phyloP scores from a whole-genome alignment of 2,329 filamentous ascomycete genomes.

The Botrytis elliptica region DNA sequence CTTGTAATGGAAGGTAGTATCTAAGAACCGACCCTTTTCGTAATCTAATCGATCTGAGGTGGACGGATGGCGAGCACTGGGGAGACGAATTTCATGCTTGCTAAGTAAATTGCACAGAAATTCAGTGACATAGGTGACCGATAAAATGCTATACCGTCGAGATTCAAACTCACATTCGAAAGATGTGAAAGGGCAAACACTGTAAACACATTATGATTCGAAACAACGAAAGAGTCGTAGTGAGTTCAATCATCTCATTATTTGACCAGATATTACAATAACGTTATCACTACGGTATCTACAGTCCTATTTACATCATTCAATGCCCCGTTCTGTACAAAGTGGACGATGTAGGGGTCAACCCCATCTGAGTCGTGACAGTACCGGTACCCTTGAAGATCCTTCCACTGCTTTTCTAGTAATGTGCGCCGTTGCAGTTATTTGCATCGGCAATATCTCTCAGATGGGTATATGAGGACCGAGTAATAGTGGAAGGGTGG shows the following conservation, averaged over 20 bases:
- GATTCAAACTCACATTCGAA: background rate
- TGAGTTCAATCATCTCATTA: background rate
- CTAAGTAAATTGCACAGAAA: background rate
- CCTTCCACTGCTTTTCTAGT: background rate
- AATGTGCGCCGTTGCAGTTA: background rate
- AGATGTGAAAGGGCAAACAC: background rate
- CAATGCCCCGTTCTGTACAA: background rate
- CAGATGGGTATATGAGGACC: background rate
- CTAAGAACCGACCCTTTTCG: background rate
- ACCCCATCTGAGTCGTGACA: background rate
- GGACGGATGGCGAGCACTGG: background rate
- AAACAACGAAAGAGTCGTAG: background rate
- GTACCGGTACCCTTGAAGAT: background rate
- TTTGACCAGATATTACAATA: background rate
- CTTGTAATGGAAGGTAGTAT: conserved; percentile 1
- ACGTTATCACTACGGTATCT: background rate
- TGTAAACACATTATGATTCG: background rate
- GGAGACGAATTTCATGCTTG: background rate
- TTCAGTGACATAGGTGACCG: background rate
- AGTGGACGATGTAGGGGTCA: conserved; percentile 2
- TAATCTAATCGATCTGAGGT: background rate
- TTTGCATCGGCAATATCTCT: background rate
- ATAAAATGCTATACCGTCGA: background rate
- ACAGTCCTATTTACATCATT: background rate
- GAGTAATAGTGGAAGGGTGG: conserved; percentile 3